These are phyloP conservation scores for Leccinum truebloodii DNA, from an alignment of 768 basidiomycete species.

Conservation along the genomic window DNA sequence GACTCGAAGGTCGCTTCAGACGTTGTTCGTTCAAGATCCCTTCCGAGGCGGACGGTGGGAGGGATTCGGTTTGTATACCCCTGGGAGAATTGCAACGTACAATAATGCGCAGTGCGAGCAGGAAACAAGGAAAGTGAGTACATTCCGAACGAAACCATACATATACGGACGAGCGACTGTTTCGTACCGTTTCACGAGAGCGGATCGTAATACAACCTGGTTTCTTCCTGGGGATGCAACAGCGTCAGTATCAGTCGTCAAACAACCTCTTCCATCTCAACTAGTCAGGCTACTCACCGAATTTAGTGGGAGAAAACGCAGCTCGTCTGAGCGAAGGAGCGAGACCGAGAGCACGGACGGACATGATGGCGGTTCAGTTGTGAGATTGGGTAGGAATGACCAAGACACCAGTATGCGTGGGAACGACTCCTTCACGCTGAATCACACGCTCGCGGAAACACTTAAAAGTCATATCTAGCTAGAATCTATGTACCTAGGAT, in stretches of 20 bases:
- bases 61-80: constrained; percentile 61
- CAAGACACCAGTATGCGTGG: constrained; percentile 16
- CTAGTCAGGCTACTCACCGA: not conserved
- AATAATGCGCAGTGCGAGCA: not conserved
- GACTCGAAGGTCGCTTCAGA: constrained; percentile 83
- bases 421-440: constrained; percentile 12
- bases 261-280: not conserved
- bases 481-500: constrained; percentile 1
- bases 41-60: constrained; percentile 56
- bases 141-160: not conserved
- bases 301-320: constrained; percentile 36
- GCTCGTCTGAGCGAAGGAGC: constrained; percentile 55
- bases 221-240: constrained; percentile 39
- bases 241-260: not conserved
- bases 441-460: constrained; percentile 12
- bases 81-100: constrained; percentile 32
- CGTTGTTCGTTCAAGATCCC: constrained; percentile 87
- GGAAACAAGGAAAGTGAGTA: not conserved
- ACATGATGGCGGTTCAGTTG: constrained; percentile 39
- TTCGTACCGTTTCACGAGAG: constrained; percentile 43
- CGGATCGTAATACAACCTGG: constrained; percentile 35
- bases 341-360: constrained; percentile 56
- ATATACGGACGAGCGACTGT: no score
- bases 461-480: not conserved
- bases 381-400: not conserved